These are phyloP conservation scores for Cyamopsis tetragonoloba DNA, from an alignment of 306 rosid species.

Conservation along the genomic window DNA sequence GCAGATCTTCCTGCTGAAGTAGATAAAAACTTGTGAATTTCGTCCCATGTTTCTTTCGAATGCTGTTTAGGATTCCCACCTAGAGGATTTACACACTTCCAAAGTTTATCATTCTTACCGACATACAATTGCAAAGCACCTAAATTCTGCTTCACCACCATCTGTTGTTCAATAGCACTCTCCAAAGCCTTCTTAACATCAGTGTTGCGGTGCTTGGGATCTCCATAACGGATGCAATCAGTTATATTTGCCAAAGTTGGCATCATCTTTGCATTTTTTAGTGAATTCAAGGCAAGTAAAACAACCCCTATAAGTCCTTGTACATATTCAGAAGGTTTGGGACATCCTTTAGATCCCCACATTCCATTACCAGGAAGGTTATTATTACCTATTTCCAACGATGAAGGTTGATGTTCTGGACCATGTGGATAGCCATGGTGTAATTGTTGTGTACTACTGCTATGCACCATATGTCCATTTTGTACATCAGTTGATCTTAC, in stretches of 20 bases:
- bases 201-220: conserved; percentile 66
- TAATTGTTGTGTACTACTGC: conserved; percentile 44
- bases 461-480: conserved; percentile 46
- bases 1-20: conserved; percentile 65
- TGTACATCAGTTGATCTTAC: conserved; percentile 39
- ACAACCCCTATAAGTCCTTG: conserved; percentile 87
- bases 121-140: conserved; percentile 66
- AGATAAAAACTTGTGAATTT: conserved; percentile 49
- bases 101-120: conserved; percentile 71
- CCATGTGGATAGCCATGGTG: conserved; percentile 44
- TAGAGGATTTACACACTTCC: conserved; percentile 74
- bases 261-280: conserved; percentile 69
- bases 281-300: conserved; percentile 69
- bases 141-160: conserved; percentile 80
- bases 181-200: conserved; percentile 86
- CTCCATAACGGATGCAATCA: conserved; percentile 81
- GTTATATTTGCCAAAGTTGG: conserved; percentile 80
- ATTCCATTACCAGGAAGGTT: conserved; percentile 44
- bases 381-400: conserved; percentile 33
- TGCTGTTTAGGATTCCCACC: conserved; percentile 57
- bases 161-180: conserved; percentile 66
- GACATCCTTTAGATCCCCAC: conserved; percentile 75
- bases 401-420: conserved; percentile 38
- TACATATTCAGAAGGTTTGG: conserved; percentile 69
- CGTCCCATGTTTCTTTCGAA: conserved; percentile 59